Evolutionary conservation across 2,329 filamentous ascomycete species (phyloP).

Genomic region (Rhinocladiella similis): DNA sequence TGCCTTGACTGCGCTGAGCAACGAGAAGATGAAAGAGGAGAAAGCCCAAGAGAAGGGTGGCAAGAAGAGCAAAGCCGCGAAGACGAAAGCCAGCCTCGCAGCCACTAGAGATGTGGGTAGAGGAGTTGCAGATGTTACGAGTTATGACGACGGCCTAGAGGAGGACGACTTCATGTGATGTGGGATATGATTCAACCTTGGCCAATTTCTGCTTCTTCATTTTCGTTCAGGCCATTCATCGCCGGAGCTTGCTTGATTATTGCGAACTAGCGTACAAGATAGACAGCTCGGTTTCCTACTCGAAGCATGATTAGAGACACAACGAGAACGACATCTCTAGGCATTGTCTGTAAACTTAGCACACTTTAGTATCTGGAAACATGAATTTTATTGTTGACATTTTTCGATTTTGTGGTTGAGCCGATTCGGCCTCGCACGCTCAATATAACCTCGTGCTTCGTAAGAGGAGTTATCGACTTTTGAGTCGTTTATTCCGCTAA

Average conservation of each 20-base stretch:
- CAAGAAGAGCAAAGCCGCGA: constrained; percentile 96
- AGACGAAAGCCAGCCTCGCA: constrained; percentile 86
- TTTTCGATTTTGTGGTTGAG: too few relatives aligned
- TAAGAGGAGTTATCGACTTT: too few relatives aligned
- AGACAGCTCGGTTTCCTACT: not conserved
- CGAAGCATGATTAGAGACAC: not conserved
- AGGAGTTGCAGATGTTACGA: constrained; percentile 66
- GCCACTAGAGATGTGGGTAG: constrained; percentile 55
- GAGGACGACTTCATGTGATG: constrained; percentile 52
- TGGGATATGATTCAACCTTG: not conserved
- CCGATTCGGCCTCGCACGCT: too few relatives aligned
- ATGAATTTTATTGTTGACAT: too few relatives aligned
- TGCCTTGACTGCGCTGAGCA: constrained; percentile 81
- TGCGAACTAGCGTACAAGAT: constrained; percentile 5
- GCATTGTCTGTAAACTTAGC: not conserved
- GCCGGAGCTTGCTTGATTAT: constrained; percentile 4
- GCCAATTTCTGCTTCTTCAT: not conserved
- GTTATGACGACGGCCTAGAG: constrained; percentile 81
- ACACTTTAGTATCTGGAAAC: too few relatives aligned
- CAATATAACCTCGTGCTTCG: too few relatives aligned
- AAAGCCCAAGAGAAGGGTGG: constrained; percentile 89
- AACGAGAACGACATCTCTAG: not conserved
- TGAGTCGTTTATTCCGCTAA: too few relatives aligned
- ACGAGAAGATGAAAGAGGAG: constrained; percentile 99
- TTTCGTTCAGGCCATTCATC: constrained; percentile 15